Evolutionary conservation across 2,329 filamentous ascomycete genomes (phyloP), one percentile per base, ranked within the genome.

Genomic region (Apiospora saccharicola): DNA sequence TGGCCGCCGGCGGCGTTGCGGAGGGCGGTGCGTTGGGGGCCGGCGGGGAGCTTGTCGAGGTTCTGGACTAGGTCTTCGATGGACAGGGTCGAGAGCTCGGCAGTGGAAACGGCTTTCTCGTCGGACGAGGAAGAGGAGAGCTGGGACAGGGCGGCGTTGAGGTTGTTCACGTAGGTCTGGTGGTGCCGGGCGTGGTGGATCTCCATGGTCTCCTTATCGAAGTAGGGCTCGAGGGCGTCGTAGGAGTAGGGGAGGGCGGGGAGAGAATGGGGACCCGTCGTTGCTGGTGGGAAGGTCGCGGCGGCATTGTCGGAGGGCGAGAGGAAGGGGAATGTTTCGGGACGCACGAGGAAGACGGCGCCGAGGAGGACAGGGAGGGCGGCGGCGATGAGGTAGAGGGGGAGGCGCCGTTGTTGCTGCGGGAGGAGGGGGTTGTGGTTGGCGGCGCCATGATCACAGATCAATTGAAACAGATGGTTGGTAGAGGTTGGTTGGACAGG

Each of bases 151-250:
- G 68, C 68, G 46, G 46, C 68, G 34, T 70, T 70, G 22, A 70
- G 47, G 30, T 57, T 57, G 68, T 44, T 26, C 10, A 70, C 68
- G 68, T 70, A 70, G 46, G 68, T 43, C 68, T 57, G 68, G 68
- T 70, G 68, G 68, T 70, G 68, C 19, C 49, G 47, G 30, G 5
- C 3, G 47, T 70, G 68, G 68, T 70, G 68, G 47, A 70, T 57
- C 47, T 43, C 30, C 68, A 70, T 70, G 10, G 68, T 70, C 34
- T 70, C 47, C 22, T 57, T 26, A 47, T 70, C 68, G 34, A 70
- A 57, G 68, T 70, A 26, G 19, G 68, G 68, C 34, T 70, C 68
- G 47, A 70, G 68, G 47, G 68, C 68, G 22, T 70, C 47, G 68
- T 70, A 70, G 68, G 68, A 34, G 34, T 57, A 70, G 34, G 68